Conservation (phyloP, 257 asterid genomes). For the Solanum megistacrolobum region DNA sequence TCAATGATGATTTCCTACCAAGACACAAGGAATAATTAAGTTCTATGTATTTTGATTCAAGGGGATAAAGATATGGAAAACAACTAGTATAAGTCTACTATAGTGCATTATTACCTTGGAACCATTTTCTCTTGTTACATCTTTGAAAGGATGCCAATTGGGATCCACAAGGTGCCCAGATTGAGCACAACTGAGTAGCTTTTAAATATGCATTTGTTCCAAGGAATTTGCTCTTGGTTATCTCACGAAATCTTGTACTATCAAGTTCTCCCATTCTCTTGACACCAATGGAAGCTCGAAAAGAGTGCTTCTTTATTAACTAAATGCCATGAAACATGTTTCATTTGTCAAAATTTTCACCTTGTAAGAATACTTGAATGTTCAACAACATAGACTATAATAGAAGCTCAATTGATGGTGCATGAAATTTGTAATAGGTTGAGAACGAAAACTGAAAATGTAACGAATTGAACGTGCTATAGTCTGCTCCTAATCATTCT, state of each 20-base stretch:
- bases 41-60: background rate
- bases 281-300: background rate
- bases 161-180: conserved; percentile 11
- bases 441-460: background rate
- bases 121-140: background rate
- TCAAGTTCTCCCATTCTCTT: conserved; percentile 24
- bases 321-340: background rate
- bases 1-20: conserved; percentile 3
- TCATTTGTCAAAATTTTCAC: background rate
- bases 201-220: background rate
- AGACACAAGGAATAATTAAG: background rate
- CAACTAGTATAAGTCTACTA: background rate
- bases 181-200: conserved; percentile 5
- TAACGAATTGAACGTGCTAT: background rate
- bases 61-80: background rate
- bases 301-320: background rate
- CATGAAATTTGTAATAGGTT: background rate
- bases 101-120: background rate
- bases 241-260: background rate
- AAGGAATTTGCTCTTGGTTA: background rate
- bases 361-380: background rate
- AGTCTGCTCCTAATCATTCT: background rate
- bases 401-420: background rate
- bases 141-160: conserved; percentile 10
- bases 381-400: background rate